phyloP scores from a whole-genome alignment of 2,329 filamentous ascomycete genomes.

The Penicillium italicum region DNA sequence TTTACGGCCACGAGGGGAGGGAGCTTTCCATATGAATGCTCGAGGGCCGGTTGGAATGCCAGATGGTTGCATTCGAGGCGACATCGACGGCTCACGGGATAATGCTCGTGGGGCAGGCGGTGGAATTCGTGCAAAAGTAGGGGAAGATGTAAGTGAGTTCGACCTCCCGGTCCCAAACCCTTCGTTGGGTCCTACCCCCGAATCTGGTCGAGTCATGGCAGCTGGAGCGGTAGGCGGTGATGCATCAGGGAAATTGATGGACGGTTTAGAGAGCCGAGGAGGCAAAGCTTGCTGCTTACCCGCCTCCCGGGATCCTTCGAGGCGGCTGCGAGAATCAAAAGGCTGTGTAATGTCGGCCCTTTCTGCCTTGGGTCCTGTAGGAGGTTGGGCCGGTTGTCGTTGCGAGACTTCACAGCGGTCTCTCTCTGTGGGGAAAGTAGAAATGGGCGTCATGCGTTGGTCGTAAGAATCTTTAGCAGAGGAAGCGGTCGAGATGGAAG shows the following conservation, averaged over 20 bases:
- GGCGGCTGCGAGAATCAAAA: conserved; percentile 25
- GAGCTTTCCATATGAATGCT: conserved; percentile 33
- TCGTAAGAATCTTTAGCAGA: conserved; percentile 22
- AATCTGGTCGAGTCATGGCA: conserved; percentile 32
- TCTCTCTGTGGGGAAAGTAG: conserved; percentile 20
- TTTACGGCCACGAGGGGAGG: conserved; percentile 34
- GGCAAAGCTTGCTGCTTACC: conserved; percentile 26
- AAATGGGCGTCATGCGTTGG: conserved; percentile 1
- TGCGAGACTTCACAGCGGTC: conserved; percentile 22
- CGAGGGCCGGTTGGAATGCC: conserved; percentile 43
- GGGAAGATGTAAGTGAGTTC: conserved; percentile 23
- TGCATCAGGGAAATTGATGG: conserved; percentile 26
- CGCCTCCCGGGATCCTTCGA: conserved; percentile 22
- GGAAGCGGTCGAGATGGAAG: conserved; percentile 24
- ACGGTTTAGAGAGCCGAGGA: conserved; percentile 24
- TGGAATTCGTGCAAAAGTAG: conserved; percentile 24
- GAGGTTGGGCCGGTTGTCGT: conserved; percentile 34
- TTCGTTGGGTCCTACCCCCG: conserved; percentile 19
- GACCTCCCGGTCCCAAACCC: conserved; percentile 18
- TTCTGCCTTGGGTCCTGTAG: conserved; percentile 46
- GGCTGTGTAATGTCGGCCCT: conserved; percentile 27
- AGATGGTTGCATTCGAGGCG: conserved; percentile 35
- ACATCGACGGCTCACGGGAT: conserved; percentile 36
- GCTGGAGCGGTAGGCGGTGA: conserved; percentile 39
- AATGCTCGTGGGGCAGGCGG: conserved; percentile 26